These are phyloP conservation scores for Sanghuangporus baumii DNA, from an alignment of 1,284 basidiomycete genomes.

Conservation along the genomic window DNA sequence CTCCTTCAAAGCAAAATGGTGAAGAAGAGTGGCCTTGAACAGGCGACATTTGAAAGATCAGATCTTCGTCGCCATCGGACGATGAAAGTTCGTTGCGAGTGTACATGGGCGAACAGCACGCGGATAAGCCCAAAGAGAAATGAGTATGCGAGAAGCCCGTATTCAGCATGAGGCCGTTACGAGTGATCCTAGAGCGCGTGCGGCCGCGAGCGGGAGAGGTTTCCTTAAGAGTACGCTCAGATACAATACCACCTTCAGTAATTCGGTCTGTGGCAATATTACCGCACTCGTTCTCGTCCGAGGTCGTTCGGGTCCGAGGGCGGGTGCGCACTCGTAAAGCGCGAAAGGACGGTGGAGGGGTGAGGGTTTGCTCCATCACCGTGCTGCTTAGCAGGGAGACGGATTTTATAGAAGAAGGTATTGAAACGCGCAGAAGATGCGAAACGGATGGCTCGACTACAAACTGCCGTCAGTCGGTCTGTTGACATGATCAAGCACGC, in stretches of 20 bases:
- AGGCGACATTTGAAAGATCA: slow-evolving; percentile 21
- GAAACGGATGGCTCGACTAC: background rate
- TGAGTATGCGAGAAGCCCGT: background rate
- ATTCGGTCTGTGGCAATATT: background rate
- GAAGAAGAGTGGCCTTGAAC: slow-evolving; percentile 13
- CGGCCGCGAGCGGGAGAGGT: slow-evolving; percentile 8
- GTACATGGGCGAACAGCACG: background rate
- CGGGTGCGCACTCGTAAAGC: slow-evolving; percentile 12
- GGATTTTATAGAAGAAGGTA: background rate
- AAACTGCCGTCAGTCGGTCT: background rate
- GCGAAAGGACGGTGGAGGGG: slow-evolving; percentile 18
- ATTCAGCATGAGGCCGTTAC: slow-evolving; percentile 3
- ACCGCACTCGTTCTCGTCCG: slow-evolving; percentile 9
- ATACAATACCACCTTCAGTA: background rate
- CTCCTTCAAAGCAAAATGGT: background rate
- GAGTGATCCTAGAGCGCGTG: slow-evolving; percentile 6
- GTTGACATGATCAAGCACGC: background rate
- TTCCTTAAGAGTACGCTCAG: background rate
- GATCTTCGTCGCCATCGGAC: slow-evolving; percentile 15
- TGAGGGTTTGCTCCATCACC: slow-evolving; percentile 14
- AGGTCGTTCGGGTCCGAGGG: slow-evolving; percentile 4
- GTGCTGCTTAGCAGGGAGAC: background rate
- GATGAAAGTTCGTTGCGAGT: background rate
- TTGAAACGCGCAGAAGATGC: background rate
- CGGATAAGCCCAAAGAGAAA: slow-evolving; percentile 2